Evolutionary conservation across 768 basidiomycete genomes (phyloP).

Genomic region (Boletus subcaerulescens): DNA sequence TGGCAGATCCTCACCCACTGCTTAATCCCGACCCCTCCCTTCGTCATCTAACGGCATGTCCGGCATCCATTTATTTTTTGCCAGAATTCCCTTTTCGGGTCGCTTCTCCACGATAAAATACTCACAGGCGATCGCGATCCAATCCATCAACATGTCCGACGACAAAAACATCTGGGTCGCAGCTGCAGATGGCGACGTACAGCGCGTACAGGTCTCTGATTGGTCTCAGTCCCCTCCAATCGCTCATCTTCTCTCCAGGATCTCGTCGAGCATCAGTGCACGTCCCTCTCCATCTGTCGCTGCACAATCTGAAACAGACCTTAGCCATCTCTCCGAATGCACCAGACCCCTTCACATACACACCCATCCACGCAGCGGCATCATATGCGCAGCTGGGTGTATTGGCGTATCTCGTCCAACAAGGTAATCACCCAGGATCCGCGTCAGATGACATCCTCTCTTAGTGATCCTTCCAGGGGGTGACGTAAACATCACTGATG

Average conservation of each 20-base stretch:
- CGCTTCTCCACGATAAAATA: conserved; percentile 18
- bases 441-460: background rate
- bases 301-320: conserved; percentile 28
- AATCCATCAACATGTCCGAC: conserved; percentile 29
- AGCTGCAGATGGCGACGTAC: conserved; percentile 84
- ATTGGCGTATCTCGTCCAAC: conserved; percentile 73
- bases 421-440: conserved; percentile 41
- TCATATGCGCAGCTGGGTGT: conserved; percentile 82
- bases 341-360: conserved; percentile 73
- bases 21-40: background rate
- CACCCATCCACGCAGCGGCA: conserved; percentile 92
- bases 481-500: conserved; percentile 81
- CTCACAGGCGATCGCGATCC: conserved; percentile 8
- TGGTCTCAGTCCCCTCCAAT: background rate
- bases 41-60: conserved; percentile 16
- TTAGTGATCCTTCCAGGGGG: conserved; percentile 51
- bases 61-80: conserved; percentile 3
- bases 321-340: conserved; percentile 65
- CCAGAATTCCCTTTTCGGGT: conserved; percentile 27
- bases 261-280: conserved; percentile 58
- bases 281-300: conserved; percentile 32
- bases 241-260: conserved; percentile 37
- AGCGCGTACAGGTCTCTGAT: conserved; percentile 60
- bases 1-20: background rate
- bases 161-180: conserved; percentile 87